phyloP scores from a whole-genome alignment of 257 asterid genomes.

The Lithospermum erythrorhizon region DNA sequence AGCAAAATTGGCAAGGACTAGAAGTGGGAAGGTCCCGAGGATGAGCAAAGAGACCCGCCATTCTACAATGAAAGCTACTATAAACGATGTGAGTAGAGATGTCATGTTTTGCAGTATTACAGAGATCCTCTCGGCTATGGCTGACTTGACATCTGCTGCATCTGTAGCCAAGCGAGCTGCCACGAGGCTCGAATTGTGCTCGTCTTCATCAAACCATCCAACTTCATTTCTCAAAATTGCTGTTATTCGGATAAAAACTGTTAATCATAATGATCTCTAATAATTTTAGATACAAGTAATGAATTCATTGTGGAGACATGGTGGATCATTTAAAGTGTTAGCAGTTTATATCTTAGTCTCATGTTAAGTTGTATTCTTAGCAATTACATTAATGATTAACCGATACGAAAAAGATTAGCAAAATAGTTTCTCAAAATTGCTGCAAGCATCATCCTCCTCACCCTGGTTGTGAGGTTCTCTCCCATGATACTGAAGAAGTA shows the following conservation, averaged over 20 bases:
- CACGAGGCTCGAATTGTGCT: constrained; percentile 82
- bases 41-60: constrained; percentile 96
- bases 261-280: not conserved
- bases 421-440: constrained; percentile 27
- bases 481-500: constrained; percentile 45
- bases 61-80: constrained; percentile 88
- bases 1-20: constrained; percentile 96
- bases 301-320: not conserved
- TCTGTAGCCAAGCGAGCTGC: constrained; percentile 86
- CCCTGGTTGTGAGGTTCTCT: constrained; percentile 30
- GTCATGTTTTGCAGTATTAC: constrained; percentile 97
- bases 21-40: constrained; percentile 83
- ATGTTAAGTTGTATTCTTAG: not conserved
- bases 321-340: not conserved
- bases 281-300: not conserved
- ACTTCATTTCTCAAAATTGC: constrained; percentile 95
- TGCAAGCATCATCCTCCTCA: constrained; percentile 93
- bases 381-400: not conserved
- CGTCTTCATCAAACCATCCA: constrained; percentile 99
- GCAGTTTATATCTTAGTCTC: not conserved
- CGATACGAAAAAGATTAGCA: not conserved
- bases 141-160: constrained; percentile 94
- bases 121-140: constrained; percentile 94
- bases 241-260: constrained; percentile 10
- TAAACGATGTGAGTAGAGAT: constrained; percentile 90